Conservation (phyloP, 2,329 filamentous ascomycete genomes). For the Penicillium sclerotigenum region DNA sequence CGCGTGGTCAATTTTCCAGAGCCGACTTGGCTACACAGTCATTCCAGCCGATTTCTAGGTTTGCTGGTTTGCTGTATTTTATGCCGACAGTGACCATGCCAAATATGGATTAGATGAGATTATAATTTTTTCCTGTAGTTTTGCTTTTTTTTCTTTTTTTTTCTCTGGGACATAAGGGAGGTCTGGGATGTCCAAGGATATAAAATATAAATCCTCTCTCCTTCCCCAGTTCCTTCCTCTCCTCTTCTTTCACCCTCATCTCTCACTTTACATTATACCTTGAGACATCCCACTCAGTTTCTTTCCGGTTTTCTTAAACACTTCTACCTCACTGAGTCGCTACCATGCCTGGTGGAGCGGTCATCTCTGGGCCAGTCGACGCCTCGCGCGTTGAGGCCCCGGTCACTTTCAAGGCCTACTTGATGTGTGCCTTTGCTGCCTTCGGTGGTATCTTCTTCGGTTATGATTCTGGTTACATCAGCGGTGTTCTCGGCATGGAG, state of each 20-base stretch:
- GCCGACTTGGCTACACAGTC: conserved; percentile 4
- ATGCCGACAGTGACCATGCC: not conserved
- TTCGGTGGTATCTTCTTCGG: conserved; percentile 62
- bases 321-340: not conserved
- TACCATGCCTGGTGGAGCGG: conserved; percentile 28
- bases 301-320: not conserved
- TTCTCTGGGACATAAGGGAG: not conserved
- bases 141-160: not conserved
- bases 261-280: not conserved
- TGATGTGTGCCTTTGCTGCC: conserved; percentile 60
- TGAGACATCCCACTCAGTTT: not conserved
- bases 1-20: not conserved
- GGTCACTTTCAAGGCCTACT: conserved; percentile 57
- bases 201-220: conserved; percentile 1
- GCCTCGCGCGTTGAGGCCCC: conserved; percentile 57
- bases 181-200: not conserved
- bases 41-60: not conserved
- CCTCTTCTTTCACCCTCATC: not conserved
- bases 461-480: conserved; percentile 58
- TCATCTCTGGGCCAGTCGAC: conserved; percentile 43
- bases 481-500: conserved; percentile 51
- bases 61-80: not conserved
- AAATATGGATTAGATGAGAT: not conserved
- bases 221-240: not conserved
- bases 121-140: not conserved